A percentile compares a stretch with the other conserved stretches of the same genome.
These are phyloP conservation scores for Diaporthe vaccinii DNA, from an alignment of 2,329 filamentous ascomycete genomes.

Conservation along the genomic window DNA sequence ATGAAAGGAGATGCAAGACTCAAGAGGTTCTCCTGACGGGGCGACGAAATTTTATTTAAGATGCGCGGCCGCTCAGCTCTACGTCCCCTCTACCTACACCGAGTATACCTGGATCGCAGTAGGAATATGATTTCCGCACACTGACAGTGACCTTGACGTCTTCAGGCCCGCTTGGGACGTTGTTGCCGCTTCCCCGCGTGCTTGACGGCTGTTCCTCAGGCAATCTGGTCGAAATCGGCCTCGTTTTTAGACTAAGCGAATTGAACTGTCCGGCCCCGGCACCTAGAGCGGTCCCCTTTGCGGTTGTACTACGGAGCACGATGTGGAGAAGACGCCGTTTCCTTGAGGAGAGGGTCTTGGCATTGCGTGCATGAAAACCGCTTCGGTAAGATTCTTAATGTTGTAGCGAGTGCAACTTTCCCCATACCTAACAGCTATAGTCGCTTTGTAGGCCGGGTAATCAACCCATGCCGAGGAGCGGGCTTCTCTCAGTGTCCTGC, in stretches of 20 bases:
- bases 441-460: too few species aligned
- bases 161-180: background rate
- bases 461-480: too few species aligned
- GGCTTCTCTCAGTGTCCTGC: background rate
- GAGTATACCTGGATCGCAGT: background rate
- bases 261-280: background rate
- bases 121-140: background rate
- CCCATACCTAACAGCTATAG: background rate
- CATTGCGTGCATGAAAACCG: background rate
- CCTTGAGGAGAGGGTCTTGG: background rate
- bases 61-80: too few species aligned
- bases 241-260: background rate
- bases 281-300: background rate
- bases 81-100: too few species aligned
- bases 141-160: background rate
- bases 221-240: background rate
- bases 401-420: background rate
- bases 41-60: background rate
- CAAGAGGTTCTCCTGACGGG: background rate
- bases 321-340: background rate
- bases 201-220: slow-evolving; percentile 20
- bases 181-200: background rate
- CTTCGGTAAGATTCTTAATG: background rate
- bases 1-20: background rate
- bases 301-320: background rate